Base-by-base conservation (phyloP, 768 basidiomycete genomes). In the Psilocybe cyanescens region DNA sequence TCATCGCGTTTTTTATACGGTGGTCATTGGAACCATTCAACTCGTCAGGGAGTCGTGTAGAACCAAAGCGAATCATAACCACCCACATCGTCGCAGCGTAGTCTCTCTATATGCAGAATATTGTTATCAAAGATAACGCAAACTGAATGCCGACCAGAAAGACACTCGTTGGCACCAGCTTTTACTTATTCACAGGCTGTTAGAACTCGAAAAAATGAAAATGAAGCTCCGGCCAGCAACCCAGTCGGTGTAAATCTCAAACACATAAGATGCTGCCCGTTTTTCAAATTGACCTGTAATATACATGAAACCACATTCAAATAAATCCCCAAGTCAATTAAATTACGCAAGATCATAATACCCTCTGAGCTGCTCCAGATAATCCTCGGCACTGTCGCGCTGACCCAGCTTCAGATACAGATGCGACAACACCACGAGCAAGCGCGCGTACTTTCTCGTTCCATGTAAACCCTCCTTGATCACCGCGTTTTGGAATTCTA, bases 1-100 rank as follows among this genome's bases (percentile, higher is more conserved):
- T 78, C 66, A 78, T 69, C 14, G 72, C 66, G 51, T 19, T 77
- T 76, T 69, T 66, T 16, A 78, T 65, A 31, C 67, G 65, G 57
- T 75, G 74, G 4, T 75, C 75, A 46, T 73, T 67, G 67, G 65
- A 28, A 61, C 51, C 60, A 67, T 19, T 19, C 1, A 19, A 19
- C 19, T 19, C 19, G 19, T 19, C 19, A 19, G 19, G 19, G 19
- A 19, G 61, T 9, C 53, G 14, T 47, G 52, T 45, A 51, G 70
- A 67, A 2, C 74, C 72, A 62, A 76, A 74, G 17, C 66, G 55
- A 16, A 55, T 3, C 66, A 75, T 65, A 35, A 72, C 63, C 11
- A 70, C 70, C 68, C 68, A 69, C 49, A 68, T 64, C 4, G 69
- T 55, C 0, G 67, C 62, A 55, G 71, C 64, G 61, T 72, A 70